Evolutionary conservation across 2,329 filamentous ascomycete genomes (phyloP), one percentile per base, ranked within the genome.

Genomic region (Malbranchea cinnamomea): DNA sequence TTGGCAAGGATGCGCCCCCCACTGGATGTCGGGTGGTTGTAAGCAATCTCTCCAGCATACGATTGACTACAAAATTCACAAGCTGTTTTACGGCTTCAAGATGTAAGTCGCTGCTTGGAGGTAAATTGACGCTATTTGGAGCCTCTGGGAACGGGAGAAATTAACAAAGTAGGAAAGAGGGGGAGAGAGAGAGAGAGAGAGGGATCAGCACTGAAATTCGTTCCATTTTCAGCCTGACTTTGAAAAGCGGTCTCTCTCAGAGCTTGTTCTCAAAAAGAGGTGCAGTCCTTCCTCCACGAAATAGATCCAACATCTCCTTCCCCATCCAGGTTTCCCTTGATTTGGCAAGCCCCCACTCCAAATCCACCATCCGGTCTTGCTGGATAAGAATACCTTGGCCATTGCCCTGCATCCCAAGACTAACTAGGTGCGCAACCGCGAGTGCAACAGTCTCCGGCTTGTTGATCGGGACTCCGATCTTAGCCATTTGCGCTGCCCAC

Each of bases 241-340:
- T n/a, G n/a, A n/a, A n/a, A n/a, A n/a, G n/a, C n/a, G n/a, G 16
- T 15, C 18, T 25, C 9, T 6, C 9, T 35, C 16, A 36, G 12
- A 47, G 31, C 30, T 43, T 44, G 25, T 43, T 45, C n/a, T 43
- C 41, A 38, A 44, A 43, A 33, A 44, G 26, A 10, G 41, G 43
- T 8, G 40, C 44, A 13, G 38, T 36, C 27, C 62, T 48, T 2
- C 62, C 62, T 13, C 60, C 56, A 22, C 59, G 43, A 34, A 65
- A 65, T 41, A 63, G 38, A 7, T 55, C 52, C 46, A 66, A 43
- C 61, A 64, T 64, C 42, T 66, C 62, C 37, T 53, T 57, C 1
- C 60, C 52, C 60, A 65, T 63, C 62, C 62, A 66, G 26, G 42
- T 39, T 36, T 51, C 52, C 34, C 62, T 53, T 12, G 46, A 49